Conservation (phyloP, 2,329 filamentous ascomycete species). For the Colletotrichum sp. region DNA sequence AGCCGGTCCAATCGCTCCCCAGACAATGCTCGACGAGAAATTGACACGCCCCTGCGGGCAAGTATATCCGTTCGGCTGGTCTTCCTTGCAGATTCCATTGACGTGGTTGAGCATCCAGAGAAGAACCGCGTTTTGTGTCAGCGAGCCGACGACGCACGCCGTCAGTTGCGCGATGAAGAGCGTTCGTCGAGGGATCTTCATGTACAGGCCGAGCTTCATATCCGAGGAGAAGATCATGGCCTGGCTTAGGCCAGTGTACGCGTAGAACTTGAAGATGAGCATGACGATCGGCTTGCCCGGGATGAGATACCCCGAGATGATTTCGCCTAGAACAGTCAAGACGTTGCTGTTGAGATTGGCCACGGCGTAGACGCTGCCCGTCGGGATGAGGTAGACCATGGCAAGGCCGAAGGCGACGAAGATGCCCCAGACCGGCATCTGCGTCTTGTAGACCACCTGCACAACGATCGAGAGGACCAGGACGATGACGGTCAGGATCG, state of each 20-base stretch:
- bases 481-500: constrained; percentile 33
- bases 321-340: constrained; percentile 16
- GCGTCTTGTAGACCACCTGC: constrained; percentile 56
- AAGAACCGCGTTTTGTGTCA: constrained; percentile 44
- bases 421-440: constrained; percentile 64
- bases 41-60: constrained; percentile 55
- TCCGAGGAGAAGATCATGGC: constrained; percentile 52
- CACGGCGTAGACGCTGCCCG: constrained; percentile 51
- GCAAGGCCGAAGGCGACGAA: constrained; percentile 47
- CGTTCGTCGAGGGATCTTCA: constrained; percentile 63
- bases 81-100: constrained; percentile 41
- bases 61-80: constrained; percentile 49
- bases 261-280: constrained; percentile 36
- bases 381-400: constrained; percentile 50
- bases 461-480: constrained; percentile 37
- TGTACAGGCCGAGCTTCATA: constrained; percentile 48
- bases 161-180: constrained; percentile 68
- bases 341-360: constrained; percentile 54
- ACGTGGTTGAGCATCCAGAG: constrained; percentile 39
- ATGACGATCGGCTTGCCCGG: constrained; percentile 41
- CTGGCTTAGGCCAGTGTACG: constrained; percentile 37
- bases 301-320: constrained; percentile 55
- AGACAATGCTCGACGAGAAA: constrained; percentile 53
- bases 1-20: constrained; percentile 56
- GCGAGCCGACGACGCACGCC: constrained; percentile 54